Evolutionary conservation across 2,329 filamentous ascomycete species (phyloP).

Genomic region (Verticillium tricorpus): DNA sequence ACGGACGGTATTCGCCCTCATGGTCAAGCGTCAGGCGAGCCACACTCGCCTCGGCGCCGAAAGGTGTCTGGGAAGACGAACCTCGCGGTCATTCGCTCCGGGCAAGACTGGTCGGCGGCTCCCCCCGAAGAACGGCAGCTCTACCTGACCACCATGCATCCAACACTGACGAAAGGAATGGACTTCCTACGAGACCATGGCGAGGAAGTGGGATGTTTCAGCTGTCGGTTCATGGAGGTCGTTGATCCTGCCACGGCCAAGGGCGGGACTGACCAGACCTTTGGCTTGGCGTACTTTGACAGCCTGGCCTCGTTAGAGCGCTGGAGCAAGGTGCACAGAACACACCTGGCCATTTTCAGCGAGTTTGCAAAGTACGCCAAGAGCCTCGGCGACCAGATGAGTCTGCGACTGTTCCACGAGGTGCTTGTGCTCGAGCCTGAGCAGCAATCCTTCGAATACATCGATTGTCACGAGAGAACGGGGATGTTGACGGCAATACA

Average conservation of each 20-base stretch:
- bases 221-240: slow-evolving; percentile 38
- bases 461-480: slow-evolving; percentile 30
- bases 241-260: slow-evolving; percentile 21
- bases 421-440: slow-evolving; percentile 30
- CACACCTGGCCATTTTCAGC: slow-evolving; percentile 35
- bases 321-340: slow-evolving; percentile 33
- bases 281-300: slow-evolving; percentile 36
- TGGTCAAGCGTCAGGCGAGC: neutral
- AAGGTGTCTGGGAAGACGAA: slow-evolving; percentile 32
- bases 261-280: slow-evolving; percentile 27
- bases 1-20: neutral
- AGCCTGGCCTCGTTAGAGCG: slow-evolving; percentile 31
- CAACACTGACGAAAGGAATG: slow-evolving; percentile 37
- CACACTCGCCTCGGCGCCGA: slow-evolving; percentile 13
- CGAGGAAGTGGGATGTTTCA: slow-evolving; percentile 35
- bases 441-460: slow-evolving; percentile 37
- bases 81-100: slow-evolving; percentile 37
- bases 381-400: slow-evolving; percentile 27
- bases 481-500: slow-evolving; percentile 21
- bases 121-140: slow-evolving; percentile 33
- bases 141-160: slow-evolving; percentile 40
- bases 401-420: slow-evolving; percentile 34
- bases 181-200: slow-evolving; percentile 37
- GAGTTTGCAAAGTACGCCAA: slow-evolving; percentile 33
- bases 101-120: slow-evolving; percentile 39